Evolutionary conservation across 2,329 filamentous ascomycete species (phyloP), one percentile per base, ranked within the genome.

Genomic region (Calonectria hawksworthii): DNA sequence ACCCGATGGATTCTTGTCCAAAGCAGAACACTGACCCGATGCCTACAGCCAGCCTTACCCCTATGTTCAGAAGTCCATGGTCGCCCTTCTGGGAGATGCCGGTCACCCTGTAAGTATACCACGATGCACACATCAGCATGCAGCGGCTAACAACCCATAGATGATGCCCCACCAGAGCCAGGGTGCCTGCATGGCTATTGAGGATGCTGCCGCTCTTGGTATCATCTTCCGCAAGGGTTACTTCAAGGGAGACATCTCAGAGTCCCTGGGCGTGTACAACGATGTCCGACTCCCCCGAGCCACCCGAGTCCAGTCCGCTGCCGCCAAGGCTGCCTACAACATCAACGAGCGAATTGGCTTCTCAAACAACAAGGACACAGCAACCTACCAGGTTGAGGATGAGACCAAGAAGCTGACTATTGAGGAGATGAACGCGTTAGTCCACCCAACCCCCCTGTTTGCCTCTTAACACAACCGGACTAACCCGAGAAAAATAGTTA

Each of bases 111-210:
- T 90, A 85, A 78, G 84, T 75, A 14, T 8, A 30, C 30, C n/a
- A 14, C 10, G 34, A 68, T 30, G 10, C 4, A 28, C 4, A 28
- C 8, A 13, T 34, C 1, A 36, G 21, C 9, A 50, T n/a, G 7
- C 34, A 23, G 52, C 16, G 23, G 21, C 75, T 75, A n/a, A 75
- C 54, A 34, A n/a, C 5, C 41, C n/a, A 30, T n/a, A 85, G 83
- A 93, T 93, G 91, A 91, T 94, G 89, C 92, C 92, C 1, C 89
- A 94, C 79, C 93, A 94, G 81, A 92, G 90, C 72, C 93, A 94
- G 82, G 93, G 93, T 5, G 92, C 92, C 0, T 93, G 92, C 77
- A 93, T 92, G 91, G 92, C 92, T 0, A 93, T 93, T 56, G 92
- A 94, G 81, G 92, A 94, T 74, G 91, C 91, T 0, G 92, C 90